A percentile compares a stretch with the other conserved stretches of the same genome.
Evolutionary conservation across 352 stramenopile genomes (phyloP).

Genomic region (Globisporangium recalcitrans): DNA sequence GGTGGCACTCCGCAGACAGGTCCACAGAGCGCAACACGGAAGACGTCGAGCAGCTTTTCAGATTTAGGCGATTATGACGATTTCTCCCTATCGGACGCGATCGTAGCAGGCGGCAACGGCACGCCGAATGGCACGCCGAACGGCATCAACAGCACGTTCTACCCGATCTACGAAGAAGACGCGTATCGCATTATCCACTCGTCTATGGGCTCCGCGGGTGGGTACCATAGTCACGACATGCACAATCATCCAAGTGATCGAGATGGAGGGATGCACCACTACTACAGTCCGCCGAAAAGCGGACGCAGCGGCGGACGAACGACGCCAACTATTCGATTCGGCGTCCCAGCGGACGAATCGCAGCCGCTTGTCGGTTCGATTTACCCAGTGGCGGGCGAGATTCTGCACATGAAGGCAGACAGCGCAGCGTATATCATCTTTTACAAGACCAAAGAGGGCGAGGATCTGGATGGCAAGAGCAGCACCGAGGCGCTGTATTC

Average conservation of each 20-base stretch:
- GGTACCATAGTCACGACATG: constrained; percentile 24
- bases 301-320: constrained; percentile 38
- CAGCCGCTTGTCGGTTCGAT: constrained; percentile 62
- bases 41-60: constrained; percentile 85
- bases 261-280: constrained; percentile 12
- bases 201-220: constrained; percentile 35
- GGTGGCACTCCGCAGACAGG: constrained; percentile 19
- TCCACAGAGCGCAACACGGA: constrained; percentile 49
- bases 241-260: constrained; percentile 12
- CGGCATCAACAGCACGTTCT: constrained; percentile 49
- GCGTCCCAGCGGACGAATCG: constrained; percentile 48
- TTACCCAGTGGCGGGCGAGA: constrained; percentile 66
- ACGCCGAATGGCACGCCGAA: constrained; percentile 25
- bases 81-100: constrained; percentile 65
- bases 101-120: constrained; percentile 24
- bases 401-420: constrained; percentile 65
- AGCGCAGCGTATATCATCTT: constrained; percentile 87
- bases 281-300: constrained; percentile 32
- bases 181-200: constrained; percentile 58
- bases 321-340: constrained; percentile 56
- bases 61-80: constrained; percentile 84
- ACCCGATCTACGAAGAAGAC: constrained; percentile 77
- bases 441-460: constrained; percentile 54
- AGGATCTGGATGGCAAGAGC: constrained; percentile 34
- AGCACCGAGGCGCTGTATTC: constrained; percentile 32